These are phyloP conservation scores for Aphanomyces cochlioides DNA, from an alignment of 352 stramenopile genomes.

Conservation along the genomic window DNA sequence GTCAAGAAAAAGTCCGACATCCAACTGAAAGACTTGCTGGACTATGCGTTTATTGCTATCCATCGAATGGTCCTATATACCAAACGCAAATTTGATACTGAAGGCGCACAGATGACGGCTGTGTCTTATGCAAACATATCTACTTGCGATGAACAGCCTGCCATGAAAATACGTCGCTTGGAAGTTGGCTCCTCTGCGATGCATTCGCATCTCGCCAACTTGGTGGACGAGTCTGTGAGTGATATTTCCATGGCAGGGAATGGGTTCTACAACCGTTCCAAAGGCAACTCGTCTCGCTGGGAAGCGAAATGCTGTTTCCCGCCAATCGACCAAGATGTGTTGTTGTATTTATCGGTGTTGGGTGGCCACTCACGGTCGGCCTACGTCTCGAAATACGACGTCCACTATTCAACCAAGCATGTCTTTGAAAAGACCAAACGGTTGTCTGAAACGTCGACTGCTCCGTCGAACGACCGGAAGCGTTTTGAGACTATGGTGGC, in stretches of 20 bases:
- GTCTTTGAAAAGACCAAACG: constrained; percentile 15
- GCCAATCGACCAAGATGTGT: constrained; percentile 33
- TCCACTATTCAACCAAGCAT: neutral
- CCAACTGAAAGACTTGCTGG: neutral
- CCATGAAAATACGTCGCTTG: too few species aligned
- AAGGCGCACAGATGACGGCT: too few species aligned
- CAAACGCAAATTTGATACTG: too few species aligned
- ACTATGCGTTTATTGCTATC: too few species aligned
- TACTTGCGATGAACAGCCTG: too few species aligned
- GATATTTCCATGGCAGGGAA: constrained; percentile 3
- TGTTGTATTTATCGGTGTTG: constrained; percentile 39
- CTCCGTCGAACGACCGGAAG: constrained; percentile 24
- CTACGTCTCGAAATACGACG: constrained; percentile 10
- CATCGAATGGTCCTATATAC: too few species aligned
- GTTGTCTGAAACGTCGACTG: constrained; percentile 16
- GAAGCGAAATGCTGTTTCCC: constrained; percentile 32
- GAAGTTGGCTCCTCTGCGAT: neutral
- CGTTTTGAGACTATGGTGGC: constrained; percentile 37
- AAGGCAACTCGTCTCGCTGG: constrained; percentile 9
- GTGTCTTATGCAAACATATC: too few species aligned
- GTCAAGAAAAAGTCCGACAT: neutral
- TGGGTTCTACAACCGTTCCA: neutral
- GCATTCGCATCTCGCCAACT: constrained; percentile 15
- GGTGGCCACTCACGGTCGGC: constrained; percentile 31
- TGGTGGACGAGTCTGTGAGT: constrained; percentile 2